Conservation (phyloP, 2,329 filamentous ascomycete genomes). For the Colletotrichum zoysiae region DNA sequence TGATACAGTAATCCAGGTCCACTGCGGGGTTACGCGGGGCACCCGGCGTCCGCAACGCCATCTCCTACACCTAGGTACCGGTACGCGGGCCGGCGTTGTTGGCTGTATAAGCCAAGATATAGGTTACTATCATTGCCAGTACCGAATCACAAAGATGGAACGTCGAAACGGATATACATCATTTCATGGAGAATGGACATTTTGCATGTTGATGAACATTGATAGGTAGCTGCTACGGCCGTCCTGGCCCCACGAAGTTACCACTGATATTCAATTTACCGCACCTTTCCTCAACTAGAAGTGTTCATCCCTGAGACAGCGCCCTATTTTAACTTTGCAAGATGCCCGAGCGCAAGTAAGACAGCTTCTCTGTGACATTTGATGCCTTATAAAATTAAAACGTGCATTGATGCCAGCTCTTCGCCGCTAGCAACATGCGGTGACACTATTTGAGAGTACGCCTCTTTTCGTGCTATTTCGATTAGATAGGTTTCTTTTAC, state of each 20-base stretch:
- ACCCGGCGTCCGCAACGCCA: background rate
- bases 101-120: background rate
- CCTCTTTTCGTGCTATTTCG: background rate
- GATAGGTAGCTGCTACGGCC: background rate
- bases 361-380: too few relatives aligned
- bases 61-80: background rate
- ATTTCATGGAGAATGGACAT: background rate
- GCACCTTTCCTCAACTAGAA: background rate
- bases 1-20: slow-evolving; percentile 9
- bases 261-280: background rate
- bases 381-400: too few relatives aligned
- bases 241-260: background rate
- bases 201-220: background rate
- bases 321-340: background rate
- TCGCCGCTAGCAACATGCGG: background rate
- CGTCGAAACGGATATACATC: background rate
- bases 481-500: background rate
- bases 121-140: background rate
- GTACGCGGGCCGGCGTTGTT: slow-evolving; percentile 4
- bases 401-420: background rate
- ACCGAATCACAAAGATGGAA: too few relatives aligned
- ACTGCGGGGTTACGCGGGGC: slow-evolving; percentile 36
- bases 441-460: background rate
- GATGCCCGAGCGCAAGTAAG: background rate
- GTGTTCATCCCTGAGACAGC: background rate